phyloP scores from a whole-genome alignment of 441 rosid species.

The Melastoma candidum region DNA sequence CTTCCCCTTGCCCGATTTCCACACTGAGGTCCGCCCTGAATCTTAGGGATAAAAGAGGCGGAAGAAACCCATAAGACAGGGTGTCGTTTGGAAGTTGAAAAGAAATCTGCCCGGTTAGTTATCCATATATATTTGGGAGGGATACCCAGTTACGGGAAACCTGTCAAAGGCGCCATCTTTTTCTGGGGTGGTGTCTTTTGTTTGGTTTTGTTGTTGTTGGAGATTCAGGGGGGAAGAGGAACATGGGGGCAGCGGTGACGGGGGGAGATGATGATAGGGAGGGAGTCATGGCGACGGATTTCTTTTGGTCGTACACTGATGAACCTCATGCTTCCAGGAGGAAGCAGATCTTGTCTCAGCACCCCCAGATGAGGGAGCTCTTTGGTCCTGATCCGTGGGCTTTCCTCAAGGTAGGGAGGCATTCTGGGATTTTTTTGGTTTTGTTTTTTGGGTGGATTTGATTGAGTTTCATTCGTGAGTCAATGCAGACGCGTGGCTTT shows the following conservation, averaged over 20 bases:
- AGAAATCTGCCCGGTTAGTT: too few relatives aligned
- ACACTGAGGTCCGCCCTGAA: too few relatives aligned
- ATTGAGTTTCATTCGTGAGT: constrained; percentile 12
- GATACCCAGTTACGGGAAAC: too few relatives aligned
- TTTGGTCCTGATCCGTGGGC: constrained; percentile 90
- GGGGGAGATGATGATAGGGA: constrained; percentile 8
- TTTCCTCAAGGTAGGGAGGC: constrained; percentile 43
- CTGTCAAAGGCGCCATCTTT: too few relatives aligned
- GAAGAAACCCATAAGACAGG: too few relatives aligned
- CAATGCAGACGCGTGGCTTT: constrained; percentile 12
- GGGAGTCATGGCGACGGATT: constrained; percentile 54
- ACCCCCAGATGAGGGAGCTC: constrained; percentile 75
- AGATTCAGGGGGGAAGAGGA: constrained; percentile 20
- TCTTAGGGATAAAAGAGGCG: too few relatives aligned
- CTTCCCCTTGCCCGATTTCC: too few relatives aligned
- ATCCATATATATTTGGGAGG: too few relatives aligned
- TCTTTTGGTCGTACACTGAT: constrained; percentile 93
- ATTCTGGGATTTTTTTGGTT: neutral
- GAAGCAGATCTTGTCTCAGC: constrained; percentile 73
- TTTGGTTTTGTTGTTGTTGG: neutral
- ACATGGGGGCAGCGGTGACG: constrained; percentile 24
- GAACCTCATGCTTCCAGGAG: constrained; percentile 88
- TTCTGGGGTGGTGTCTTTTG: too few relatives aligned
- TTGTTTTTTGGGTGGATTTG: neutral
- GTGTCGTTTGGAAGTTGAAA: too few relatives aligned